These are phyloP conservation scores for Melampsora larici-populina DNA, from an alignment of 1,284 basidiomycete genomes.

Conservation along the genomic window DNA sequence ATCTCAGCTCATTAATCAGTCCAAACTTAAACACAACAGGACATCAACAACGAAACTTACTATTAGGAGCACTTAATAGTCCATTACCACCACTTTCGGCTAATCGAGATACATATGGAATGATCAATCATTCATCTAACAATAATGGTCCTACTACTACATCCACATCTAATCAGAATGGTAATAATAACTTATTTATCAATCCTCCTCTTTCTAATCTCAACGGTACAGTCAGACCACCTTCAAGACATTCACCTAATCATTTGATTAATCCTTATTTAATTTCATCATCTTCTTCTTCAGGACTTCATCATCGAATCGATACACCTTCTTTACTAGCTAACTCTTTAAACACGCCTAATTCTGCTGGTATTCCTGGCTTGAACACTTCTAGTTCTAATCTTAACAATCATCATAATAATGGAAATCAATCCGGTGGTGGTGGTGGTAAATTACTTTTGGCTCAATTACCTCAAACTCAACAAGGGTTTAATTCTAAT, in stretches of 20 bases:
- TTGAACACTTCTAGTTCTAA: not conserved
- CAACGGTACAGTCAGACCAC: not conserved
- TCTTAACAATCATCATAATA: not conserved
- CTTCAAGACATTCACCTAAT: not conserved
- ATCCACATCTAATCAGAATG: slow-evolving; percentile 10
- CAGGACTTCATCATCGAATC: not conserved
- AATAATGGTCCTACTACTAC: too few species aligned
- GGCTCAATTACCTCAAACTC: not conserved
- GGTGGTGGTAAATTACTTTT: not conserved
- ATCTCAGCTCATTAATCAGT: slow-evolving; percentile 20
- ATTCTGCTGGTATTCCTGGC: not conserved
- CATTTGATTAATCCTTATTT: slow-evolving; percentile 2
- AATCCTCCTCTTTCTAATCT: not conserved
- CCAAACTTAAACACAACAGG: slow-evolving; percentile 23
- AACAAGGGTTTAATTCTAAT: slow-evolving; percentile 6
- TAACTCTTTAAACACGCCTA: slow-evolving; percentile 20
- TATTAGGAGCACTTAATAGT: slow-evolving; percentile 32
- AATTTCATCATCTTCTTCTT: not conserved
- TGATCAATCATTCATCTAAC: slow-evolving; percentile 1
- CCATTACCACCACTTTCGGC: slow-evolving; percentile 21
- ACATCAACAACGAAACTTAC: slow-evolving; percentile 37
- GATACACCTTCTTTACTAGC: slow-evolving; percentile 24
- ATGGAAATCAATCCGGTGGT: not conserved
- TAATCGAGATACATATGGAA: slow-evolving; percentile 12
- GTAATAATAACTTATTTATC: slow-evolving; percentile 1